A percentile compares a stretch with the other conserved stretches of the same genome.
phyloP scores from a whole-genome alignment of 2,329 filamentous ascomycete genomes.

The Ramularia collo-cygni region DNA sequence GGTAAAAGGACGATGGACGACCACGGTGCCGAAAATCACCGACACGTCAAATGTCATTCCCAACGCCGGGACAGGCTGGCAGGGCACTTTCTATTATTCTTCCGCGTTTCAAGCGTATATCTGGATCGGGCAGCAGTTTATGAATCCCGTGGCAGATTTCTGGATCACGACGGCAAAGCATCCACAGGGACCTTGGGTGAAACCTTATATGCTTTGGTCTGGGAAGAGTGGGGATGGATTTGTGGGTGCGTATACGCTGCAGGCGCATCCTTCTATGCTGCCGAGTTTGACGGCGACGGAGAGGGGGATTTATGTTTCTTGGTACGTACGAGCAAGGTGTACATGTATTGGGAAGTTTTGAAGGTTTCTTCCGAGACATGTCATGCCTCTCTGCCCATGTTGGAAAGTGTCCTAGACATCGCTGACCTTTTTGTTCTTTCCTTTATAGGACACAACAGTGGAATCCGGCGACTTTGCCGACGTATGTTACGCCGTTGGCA shows the following conservation, averaged over 20 bases:
- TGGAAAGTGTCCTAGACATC: no score
- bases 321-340: no score
- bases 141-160: conserved; percentile 18
- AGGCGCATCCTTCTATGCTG: conserved; percentile 19
- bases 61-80: conserved; percentile 26
- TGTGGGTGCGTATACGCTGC: conserved; percentile 14
- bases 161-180: conserved; percentile 25
- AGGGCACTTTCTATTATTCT: conserved; percentile 29
- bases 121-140: conserved; percentile 24
- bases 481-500: conserved; percentile 17
- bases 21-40: conserved; percentile 11
- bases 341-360: no score
- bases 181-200: conserved; percentile 28
- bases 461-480: conserved; percentile 5
- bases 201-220: conserved; percentile 15
- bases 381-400: no score
- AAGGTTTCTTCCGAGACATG: no score
- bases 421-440: no score
- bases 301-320: conserved; percentile 16
- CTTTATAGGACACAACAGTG: conserved; percentile 20
- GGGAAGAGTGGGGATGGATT: conserved; percentile 15
- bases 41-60: conserved; percentile 11
- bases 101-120: conserved; percentile 24
- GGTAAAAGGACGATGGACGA: conserved; percentile 13
- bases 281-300: conserved; percentile 10